phyloP scores from a whole-genome alignment of 2,329 filamentous ascomycete species.

The Albifimbria verrucaria region DNA sequence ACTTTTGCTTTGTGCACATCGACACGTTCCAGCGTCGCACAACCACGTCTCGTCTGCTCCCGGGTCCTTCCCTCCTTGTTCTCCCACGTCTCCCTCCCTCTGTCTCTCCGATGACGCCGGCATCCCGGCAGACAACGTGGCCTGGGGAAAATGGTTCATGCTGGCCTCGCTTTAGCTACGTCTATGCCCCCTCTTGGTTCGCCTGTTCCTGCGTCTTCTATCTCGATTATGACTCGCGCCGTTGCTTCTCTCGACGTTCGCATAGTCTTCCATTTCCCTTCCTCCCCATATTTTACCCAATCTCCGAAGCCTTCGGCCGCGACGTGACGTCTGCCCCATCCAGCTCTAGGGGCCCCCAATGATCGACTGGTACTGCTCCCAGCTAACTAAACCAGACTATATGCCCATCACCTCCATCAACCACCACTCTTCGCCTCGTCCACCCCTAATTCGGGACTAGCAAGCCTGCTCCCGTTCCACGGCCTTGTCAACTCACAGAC shows the following conservation, averaged over 20 bases:
- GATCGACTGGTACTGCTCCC: no score
- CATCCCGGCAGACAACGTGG: not conserved
- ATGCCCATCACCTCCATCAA: no score
- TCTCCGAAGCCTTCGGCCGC: not conserved
- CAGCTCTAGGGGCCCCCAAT: not conserved
- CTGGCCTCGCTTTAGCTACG: not conserved
- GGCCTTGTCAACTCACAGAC: not conserved
- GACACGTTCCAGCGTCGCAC: not conserved
- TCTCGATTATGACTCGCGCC: no score
- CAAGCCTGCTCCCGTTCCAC: not conserved
- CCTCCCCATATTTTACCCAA: not conserved
- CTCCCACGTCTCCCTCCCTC: not conserved
- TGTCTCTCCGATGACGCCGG: not conserved
- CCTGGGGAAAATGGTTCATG: not conserved
- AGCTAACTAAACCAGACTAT: no score
- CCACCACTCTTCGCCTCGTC: not conserved
- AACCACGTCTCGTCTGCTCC: not conserved
- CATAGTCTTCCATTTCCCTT: not conserved
- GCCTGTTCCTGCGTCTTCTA: no score
- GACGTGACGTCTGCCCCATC: not conserved
- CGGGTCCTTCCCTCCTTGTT: not conserved
- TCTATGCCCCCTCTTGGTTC: no score
- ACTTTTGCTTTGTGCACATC: no score
- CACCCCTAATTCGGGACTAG: not conserved
- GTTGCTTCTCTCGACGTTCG: not conserved